Evolutionary conservation across 352 stramenopile genomes (phyloP).

Genomic region (Pythium sukuiense): DNA sequence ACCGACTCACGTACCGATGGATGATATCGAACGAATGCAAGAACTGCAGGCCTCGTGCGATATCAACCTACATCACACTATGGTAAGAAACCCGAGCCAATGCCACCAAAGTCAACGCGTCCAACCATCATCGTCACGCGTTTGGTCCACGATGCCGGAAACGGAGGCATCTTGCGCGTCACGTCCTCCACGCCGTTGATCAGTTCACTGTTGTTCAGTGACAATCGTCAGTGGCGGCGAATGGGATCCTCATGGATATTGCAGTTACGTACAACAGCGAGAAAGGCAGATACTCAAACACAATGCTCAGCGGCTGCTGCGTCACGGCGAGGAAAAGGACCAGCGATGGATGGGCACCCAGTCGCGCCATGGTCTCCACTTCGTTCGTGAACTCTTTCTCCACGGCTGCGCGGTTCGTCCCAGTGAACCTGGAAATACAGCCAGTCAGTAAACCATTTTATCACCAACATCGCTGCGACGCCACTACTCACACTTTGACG

Average conservation of each 20-base stretch:
- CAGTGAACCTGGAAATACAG: constrained; percentile 46
- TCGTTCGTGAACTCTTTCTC: constrained; percentile 80
- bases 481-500: constrained; percentile 59
- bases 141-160: constrained; percentile 76
- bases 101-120: not conserved
- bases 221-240: not conserved
- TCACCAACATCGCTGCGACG: not conserved
- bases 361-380: constrained; percentile 63
- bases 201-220: constrained; percentile 41
- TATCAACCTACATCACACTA: constrained; percentile 42
- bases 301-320: constrained; percentile 51
- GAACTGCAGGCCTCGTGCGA: constrained; percentile 71
- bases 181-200: constrained; percentile 70
- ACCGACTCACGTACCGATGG: constrained; percentile 45
- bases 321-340: constrained; percentile 73
- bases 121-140: constrained; percentile 75
- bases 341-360: constrained; percentile 68
- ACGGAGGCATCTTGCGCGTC: constrained; percentile 54
- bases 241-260: no score
- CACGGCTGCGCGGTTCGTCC: constrained; percentile 38
- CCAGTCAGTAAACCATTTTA: not conserved
- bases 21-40: constrained; percentile 83
- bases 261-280: constrained; percentile 62
- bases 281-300: constrained; percentile 79
- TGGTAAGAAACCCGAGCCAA: not conserved